A percentile compares a stretch with the other conserved stretches of the same genome.
These are phyloP conservation scores for Erysiphe pulchra DNA, from an alignment of 2,329 filamentous ascomycete species.

Conservation along the genomic window DNA sequence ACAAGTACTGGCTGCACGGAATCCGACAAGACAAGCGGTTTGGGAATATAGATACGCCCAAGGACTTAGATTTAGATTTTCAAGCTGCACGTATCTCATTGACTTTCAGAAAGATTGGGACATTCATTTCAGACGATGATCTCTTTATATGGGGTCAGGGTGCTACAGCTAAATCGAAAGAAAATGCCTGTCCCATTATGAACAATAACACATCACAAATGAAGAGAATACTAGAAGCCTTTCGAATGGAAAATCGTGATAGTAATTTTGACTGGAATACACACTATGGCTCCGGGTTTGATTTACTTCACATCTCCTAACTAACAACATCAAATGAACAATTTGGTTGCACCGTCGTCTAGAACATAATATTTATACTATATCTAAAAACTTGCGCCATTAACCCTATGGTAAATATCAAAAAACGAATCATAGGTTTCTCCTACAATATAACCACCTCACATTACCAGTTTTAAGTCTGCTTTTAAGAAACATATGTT, in stretches of 20 bases:
- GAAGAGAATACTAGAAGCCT: slow-evolving; percentile 46
- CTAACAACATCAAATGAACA: not conserved
- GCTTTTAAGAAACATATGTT: too few species aligned
- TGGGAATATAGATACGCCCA: slow-evolving; percentile 34
- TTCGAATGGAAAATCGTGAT: slow-evolving; percentile 62
- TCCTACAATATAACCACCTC: too few species aligned
- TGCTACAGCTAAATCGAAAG: slow-evolving; percentile 39
- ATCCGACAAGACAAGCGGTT: slow-evolving; percentile 69
- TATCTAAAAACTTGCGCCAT: too few species aligned
- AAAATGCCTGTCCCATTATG: slow-evolving; percentile 33
- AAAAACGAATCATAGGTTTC: too few species aligned
- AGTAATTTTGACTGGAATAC: slow-evolving; percentile 47
- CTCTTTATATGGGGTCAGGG: slow-evolving; percentile 77
- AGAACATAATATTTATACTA: too few species aligned
- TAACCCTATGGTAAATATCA: too few species aligned
- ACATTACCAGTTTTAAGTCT: too few species aligned
- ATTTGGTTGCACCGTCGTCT: too few species aligned
- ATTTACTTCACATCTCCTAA: slow-evolving; percentile 43
- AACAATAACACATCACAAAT: slow-evolving; percentile 43
- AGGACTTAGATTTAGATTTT: slow-evolving; percentile 48
- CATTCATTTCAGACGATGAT: slow-evolving; percentile 41
- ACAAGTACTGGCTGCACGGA: slow-evolving; percentile 73
- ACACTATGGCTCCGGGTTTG: slow-evolving; percentile 57
- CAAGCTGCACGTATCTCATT: slow-evolving; percentile 63
- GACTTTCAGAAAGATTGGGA: slow-evolving; percentile 75